phyloP scores from a whole-genome alignment of 164 flowering plant genomes.

The Magnolia sinica region DNA sequence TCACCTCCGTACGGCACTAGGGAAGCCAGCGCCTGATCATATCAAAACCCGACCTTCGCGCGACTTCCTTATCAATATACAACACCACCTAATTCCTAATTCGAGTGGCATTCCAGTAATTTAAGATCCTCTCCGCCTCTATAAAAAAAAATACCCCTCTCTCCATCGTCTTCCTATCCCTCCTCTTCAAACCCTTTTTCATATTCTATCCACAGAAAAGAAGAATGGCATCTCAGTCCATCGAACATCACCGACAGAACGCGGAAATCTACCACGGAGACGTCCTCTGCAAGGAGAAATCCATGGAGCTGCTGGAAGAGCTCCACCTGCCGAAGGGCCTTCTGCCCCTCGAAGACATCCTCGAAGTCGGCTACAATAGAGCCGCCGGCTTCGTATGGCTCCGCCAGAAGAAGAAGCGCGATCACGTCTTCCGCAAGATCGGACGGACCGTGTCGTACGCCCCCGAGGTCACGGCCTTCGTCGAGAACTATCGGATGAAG shows the following conservation, averaged over 20 bases:
- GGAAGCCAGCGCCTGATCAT: too few relatives aligned
- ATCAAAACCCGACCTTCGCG: too few relatives aligned
- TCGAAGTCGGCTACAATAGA: conserved; percentile 50
- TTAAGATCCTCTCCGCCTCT: neutral
- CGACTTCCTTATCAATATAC: too few relatives aligned
- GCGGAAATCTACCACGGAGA: conserved; percentile 66
- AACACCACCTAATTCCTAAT: neutral
- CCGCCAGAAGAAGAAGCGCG: conserved; percentile 57
- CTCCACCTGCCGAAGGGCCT: conserved; percentile 66
- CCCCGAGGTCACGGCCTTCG: conserved; percentile 63
- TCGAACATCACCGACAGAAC: conserved; percentile 51
- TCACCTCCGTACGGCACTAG: too few relatives aligned
- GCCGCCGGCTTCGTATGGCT: conserved; percentile 82
- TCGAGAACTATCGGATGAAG: conserved; percentile 52
- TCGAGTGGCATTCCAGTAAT: neutral
- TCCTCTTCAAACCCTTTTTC: neutral
- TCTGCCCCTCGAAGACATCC: conserved; percentile 53
- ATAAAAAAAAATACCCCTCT: neutral
- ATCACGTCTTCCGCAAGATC: conserved; percentile 63
- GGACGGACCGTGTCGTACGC: conserved; percentile 50
- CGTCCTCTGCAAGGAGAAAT: conserved; percentile 49
- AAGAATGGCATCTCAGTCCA: conserved; percentile 2
- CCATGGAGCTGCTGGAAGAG: conserved; percentile 43
- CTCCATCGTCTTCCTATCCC: neutral
- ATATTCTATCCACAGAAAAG: neutral